These are phyloP conservation scores for Umbelopsis ramanniana DNA, from an alignment of 192 early-diverging fungal species.

Conservation along the genomic window DNA sequence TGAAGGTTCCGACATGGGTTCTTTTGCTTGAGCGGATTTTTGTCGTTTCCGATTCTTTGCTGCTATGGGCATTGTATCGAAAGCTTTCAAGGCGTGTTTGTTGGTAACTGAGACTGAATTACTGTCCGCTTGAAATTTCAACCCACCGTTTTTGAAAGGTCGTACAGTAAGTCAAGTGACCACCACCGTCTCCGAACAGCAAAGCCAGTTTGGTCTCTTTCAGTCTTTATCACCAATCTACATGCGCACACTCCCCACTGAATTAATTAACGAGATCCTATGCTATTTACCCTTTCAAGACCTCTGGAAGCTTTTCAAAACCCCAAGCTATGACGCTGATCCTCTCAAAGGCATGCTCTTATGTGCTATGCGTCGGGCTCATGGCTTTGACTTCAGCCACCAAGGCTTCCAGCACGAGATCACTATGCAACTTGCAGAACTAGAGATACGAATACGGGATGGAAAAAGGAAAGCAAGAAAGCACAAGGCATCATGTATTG, in stretches of 20 bases:
- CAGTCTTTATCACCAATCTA: neutral
- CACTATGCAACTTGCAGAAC: neutral
- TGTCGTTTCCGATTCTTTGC: neutral
- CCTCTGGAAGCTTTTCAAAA: constrained; percentile 7
- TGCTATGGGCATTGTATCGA: neutral
- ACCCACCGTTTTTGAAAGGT: neutral
- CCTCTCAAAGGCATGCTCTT: neutral
- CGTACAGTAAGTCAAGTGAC: neutral
- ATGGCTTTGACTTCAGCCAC: neutral
- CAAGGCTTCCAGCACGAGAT: constrained; percentile 1
- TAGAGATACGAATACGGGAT: neutral
- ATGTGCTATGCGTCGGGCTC: neutral
- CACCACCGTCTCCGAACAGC: neutral
- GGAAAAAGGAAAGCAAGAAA: neutral
- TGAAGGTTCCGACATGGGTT: neutral
- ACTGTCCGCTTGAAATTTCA: too few relatives aligned
- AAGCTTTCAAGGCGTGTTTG: neutral
- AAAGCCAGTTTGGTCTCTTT: neutral
- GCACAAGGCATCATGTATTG: constrained; percentile 4
- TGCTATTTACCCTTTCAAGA: constrained; percentile 14
- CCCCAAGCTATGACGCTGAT: neutral
- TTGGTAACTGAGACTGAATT: neutral
- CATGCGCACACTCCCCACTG: constrained; percentile 9
- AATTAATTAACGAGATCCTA: constrained; percentile 13
- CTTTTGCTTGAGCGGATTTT: neutral